Evolutionary conservation across 176 grass and related monocot species (phyloP).

Genomic region (Pontederia paniculata): DNA sequence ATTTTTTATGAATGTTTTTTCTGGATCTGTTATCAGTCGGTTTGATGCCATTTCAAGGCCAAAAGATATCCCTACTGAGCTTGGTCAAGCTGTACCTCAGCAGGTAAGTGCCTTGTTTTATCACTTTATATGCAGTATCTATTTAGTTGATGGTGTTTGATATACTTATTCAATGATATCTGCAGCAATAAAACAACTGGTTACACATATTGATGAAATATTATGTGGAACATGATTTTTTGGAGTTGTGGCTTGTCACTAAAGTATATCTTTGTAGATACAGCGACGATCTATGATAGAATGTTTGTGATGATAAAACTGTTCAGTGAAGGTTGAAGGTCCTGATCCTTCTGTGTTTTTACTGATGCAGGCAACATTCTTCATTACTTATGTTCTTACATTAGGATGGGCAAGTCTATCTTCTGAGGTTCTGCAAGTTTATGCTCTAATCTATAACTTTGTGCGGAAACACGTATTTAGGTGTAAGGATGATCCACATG

Average conservation of each 20-base stretch:
- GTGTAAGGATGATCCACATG: constrained; percentile 40
- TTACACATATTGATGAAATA: too few relatives aligned
- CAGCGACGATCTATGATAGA: too few relatives aligned
- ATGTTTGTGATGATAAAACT: too few relatives aligned
- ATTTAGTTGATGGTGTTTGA: not conserved
- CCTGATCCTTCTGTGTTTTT: not conserved
- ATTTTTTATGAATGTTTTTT: constrained; percentile 91
- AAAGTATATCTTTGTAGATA: too few relatives aligned
- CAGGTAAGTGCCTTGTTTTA: constrained; percentile 41
- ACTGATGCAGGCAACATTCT: constrained; percentile 67
- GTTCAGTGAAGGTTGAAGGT: not conserved
- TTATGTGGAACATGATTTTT: too few relatives aligned
- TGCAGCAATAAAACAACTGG: not conserved
- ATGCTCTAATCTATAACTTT: constrained; percentile 50
- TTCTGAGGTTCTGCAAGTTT: constrained; percentile 85
- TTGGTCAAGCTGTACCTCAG: constrained; percentile 77
- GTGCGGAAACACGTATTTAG: constrained; percentile 44
- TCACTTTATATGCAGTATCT: not conserved
- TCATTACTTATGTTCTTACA: constrained; percentile 91
- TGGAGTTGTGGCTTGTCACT: too few relatives aligned
- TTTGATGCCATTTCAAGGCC: constrained; percentile 61
- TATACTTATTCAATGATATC: not conserved
- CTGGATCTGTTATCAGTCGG: constrained; percentile 63
- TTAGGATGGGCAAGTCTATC: constrained; percentile 83
- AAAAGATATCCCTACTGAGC: constrained; percentile 60